phyloP scores from a whole-genome alignment of 202 grass and related monocot species.

The Eragrostis tef region DNA sequence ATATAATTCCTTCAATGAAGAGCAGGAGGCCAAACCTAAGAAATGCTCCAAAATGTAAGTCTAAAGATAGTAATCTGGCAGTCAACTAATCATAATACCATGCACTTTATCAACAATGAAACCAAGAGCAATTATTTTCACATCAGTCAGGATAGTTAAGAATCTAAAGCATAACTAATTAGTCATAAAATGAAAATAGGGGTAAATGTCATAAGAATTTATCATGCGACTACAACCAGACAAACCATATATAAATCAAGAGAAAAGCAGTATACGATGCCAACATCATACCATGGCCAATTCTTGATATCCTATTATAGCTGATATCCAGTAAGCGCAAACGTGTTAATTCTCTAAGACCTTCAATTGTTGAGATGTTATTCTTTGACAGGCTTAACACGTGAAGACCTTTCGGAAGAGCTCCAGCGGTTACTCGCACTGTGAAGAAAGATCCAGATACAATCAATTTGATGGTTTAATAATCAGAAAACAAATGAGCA shows the following conservation, averaged over 20 bases:
- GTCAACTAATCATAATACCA: not conserved
- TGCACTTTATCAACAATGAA: not conserved
- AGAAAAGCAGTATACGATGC: conserved; percentile 9
- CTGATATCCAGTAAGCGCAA: conserved; percentile 84
- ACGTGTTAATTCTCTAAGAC: conserved; percentile 83
- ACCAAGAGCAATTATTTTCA: not conserved
- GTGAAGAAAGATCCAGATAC: conserved; percentile 42
- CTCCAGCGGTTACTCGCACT: conserved; percentile 83
- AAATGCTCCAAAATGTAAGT: conserved; percentile 17
- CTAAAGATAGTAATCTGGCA: not conserved
- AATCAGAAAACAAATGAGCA: conserved; percentile 29
- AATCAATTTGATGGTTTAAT: conserved; percentile 36
- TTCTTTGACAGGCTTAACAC: conserved; percentile 95
- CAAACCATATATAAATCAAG: not conserved
- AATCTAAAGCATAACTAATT: not conserved
- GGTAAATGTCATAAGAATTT: not conserved
- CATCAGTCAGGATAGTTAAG: not conserved
- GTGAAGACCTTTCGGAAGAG: conserved; percentile 91
- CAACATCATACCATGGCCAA: conserved; percentile 80
- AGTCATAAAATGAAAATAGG: not conserved
- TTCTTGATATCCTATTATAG: conserved; percentile 86
- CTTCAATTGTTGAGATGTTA: conserved; percentile 87
- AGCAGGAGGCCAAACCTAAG: conserved; percentile 87
- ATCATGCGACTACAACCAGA: not conserved
- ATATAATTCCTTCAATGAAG: conserved; percentile 87